Percentiles rank a stretch among this genome's conserved stretches.
These are phyloP conservation scores for Aquilaria agallochum DNA, from an alignment of 441 rosid genomes.

Conservation along the genomic window DNA sequence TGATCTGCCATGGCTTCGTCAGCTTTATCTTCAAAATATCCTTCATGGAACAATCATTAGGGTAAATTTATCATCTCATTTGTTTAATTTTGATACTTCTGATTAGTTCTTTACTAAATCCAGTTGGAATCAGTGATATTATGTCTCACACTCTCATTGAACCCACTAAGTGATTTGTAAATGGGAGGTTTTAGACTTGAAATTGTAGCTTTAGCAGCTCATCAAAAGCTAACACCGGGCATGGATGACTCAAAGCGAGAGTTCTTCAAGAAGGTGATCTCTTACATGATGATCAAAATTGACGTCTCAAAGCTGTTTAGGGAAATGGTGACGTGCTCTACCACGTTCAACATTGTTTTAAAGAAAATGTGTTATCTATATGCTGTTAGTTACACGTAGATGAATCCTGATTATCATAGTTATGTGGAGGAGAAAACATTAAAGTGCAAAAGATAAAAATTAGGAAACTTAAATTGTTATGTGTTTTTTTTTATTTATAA, in stretches of 20 bases:
- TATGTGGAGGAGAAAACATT: too few relatives aligned
- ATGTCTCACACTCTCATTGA: constrained; percentile 11
- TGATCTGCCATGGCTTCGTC: constrained; percentile 76
- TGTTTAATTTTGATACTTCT: not conserved
- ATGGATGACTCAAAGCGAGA: constrained; percentile 95
- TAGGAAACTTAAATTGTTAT: too few relatives aligned
- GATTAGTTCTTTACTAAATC: constrained; percentile 6
- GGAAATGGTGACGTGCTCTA: constrained; percentile 99
- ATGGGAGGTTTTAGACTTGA: constrained; percentile 90
- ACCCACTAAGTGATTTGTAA: constrained; percentile 36
- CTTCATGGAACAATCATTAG: constrained; percentile 96
- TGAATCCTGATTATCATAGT: constrained; percentile 53
- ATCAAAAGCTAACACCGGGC: constrained; percentile 94
- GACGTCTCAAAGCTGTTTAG: constrained; percentile 91
- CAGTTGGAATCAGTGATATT: constrained; percentile 8
- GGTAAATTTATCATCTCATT: constrained; percentile 39
- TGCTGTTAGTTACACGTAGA: constrained; percentile 95
- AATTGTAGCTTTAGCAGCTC: constrained; percentile 86
- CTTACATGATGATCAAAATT: constrained; percentile 89
- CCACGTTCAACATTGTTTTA: constrained; percentile 89
- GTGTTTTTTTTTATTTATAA: too few relatives aligned
- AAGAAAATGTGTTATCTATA: constrained; percentile 99
- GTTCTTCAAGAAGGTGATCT: constrained; percentile 90
- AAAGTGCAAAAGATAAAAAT: too few relatives aligned
- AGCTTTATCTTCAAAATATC: constrained; percentile 59